Percentiles rank a stretch among this genome's conserved stretches.
These are phyloP conservation scores for Taiozyma sp. DNA, from an alignment of 1,139 yeast species.

Conservation along the genomic window DNA sequence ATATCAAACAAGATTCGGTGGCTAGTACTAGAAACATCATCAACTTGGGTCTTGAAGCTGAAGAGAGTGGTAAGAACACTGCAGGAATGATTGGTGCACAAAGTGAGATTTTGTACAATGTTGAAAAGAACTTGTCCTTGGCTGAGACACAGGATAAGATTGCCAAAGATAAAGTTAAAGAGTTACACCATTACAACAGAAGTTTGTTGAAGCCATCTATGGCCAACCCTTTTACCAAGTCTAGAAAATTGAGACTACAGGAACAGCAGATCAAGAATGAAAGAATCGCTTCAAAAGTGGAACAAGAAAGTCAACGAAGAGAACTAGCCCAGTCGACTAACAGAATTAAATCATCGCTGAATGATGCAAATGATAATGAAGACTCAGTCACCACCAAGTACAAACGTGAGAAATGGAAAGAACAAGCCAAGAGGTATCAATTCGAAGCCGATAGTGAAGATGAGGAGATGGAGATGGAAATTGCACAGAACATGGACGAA, in stretches of 20 bases:
- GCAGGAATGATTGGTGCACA: slow-evolving; percentile 91
- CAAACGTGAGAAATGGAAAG: slow-evolving; percentile 31
- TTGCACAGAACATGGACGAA: slow-evolving; percentile 48
- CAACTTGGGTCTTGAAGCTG: slow-evolving; percentile 88
- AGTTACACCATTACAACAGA: slow-evolving; percentile 74
- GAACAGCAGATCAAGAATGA: slow-evolving; percentile 69
- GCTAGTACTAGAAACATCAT: slow-evolving; percentile 83
- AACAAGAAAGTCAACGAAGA: slow-evolving; percentile 38
- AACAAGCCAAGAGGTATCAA: slow-evolving; percentile 39
- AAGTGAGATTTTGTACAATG: slow-evolving; percentile 73
- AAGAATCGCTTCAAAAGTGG: slow-evolving; percentile 51
- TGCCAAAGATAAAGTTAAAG: slow-evolving; percentile 80
- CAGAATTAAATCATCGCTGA: slow-evolving; percentile 37
- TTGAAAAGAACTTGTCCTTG: slow-evolving; percentile 70
- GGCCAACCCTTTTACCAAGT: slow-evolving; percentile 81
- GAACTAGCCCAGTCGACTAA: slow-evolving; percentile 41
- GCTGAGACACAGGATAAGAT: slow-evolving; percentile 79
- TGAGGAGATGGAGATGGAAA: slow-evolving; percentile 53
- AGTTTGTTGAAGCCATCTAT: slow-evolving; percentile 80
- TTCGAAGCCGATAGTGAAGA: slow-evolving; percentile 59
- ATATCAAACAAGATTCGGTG: slow-evolving; percentile 82
- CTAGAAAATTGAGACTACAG: slow-evolving; percentile 66
- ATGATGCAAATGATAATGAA: slow-evolving; percentile 26
- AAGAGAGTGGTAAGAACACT: slow-evolving; percentile 83
- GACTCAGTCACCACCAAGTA: slow-evolving; percentile 29